Percentiles rank a stretch among this genome's conserved stretches.
These are phyloP conservation scores for Fusarium sp. DNA, from an alignment of 2,329 filamentous ascomycete genomes.

Conservation along the genomic window DNA sequence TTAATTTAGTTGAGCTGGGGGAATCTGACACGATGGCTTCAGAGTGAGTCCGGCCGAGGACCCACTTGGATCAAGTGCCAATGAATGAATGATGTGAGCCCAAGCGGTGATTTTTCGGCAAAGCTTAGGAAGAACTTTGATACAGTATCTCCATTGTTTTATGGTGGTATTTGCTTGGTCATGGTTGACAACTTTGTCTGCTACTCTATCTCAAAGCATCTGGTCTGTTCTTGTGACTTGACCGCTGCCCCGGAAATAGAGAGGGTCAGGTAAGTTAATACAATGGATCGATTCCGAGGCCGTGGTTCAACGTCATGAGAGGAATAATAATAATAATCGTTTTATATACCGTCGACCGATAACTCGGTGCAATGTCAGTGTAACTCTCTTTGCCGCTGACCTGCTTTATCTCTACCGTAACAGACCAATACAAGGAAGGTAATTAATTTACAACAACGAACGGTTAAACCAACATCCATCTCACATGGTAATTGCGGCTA, in stretches of 20 bases:
- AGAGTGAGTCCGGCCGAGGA: constrained; percentile 35
- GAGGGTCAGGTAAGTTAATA: constrained; percentile 5
- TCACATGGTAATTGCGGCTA: background rate
- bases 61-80: constrained; percentile 19
- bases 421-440: background rate
- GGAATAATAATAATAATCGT: no score
- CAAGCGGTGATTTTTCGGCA: constrained; percentile 21
- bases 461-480: no score
- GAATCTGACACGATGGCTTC: constrained; percentile 37
- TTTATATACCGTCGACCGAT: background rate
- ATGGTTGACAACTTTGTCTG: constrained; percentile 23
- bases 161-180: constrained; percentile 13
- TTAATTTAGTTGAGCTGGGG: constrained; percentile 16
- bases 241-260: background rate
- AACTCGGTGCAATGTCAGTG: constrained; percentile 1
- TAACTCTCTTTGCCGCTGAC: background rate
- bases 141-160: background rate
- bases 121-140: background rate
- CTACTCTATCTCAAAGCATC: constrained; percentile 27
- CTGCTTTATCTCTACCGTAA: constrained; percentile 15
- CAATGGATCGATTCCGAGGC: constrained; percentile 24
- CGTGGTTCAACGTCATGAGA: constrained; percentile 13
- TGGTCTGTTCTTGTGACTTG: constrained; percentile 28
- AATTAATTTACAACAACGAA: background rate
- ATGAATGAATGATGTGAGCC: constrained; percentile 10